Evolutionary conservation across 192 early-diverging fungal genomes (phyloP).

Genomic region (Physocladia obscura): DNA sequence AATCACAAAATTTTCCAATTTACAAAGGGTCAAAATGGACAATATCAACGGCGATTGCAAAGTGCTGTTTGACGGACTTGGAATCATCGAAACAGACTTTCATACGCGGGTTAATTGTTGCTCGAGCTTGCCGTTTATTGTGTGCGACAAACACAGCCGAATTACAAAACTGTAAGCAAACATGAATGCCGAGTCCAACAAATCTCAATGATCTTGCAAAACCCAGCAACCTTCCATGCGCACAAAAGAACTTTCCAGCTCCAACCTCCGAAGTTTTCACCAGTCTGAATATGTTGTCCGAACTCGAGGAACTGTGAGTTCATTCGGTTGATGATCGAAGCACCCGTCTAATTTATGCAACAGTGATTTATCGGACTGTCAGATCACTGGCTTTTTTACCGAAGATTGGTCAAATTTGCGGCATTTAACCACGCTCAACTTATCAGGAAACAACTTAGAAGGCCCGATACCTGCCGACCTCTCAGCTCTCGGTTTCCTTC

Average conservation of each 20-base stretch:
- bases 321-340: not conserved
- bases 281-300: not conserved
- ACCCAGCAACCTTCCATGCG: not conserved
- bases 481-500: not conserved
- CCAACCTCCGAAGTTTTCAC: not conserved
- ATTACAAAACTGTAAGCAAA: not conserved
- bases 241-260: no score
- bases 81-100: no score
- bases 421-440: not conserved
- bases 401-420: not conserved
- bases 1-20: no score
- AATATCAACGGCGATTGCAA: not conserved
- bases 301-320: not conserved
- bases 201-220: not conserved
- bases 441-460: not conserved
- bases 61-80: not conserved
- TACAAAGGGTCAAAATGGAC: no score
- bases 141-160: not conserved
- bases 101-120: not conserved
- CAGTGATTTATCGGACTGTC: not conserved
- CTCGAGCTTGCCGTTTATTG: not conserved
- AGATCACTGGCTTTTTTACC: not conserved
- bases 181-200: not conserved
- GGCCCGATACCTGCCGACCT: not conserved
- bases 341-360: not conserved